These are phyloP conservation scores for Takashimella tepidaria DNA, from an alignment of 1,284 basidiomycete genomes.

Conservation along the genomic window DNA sequence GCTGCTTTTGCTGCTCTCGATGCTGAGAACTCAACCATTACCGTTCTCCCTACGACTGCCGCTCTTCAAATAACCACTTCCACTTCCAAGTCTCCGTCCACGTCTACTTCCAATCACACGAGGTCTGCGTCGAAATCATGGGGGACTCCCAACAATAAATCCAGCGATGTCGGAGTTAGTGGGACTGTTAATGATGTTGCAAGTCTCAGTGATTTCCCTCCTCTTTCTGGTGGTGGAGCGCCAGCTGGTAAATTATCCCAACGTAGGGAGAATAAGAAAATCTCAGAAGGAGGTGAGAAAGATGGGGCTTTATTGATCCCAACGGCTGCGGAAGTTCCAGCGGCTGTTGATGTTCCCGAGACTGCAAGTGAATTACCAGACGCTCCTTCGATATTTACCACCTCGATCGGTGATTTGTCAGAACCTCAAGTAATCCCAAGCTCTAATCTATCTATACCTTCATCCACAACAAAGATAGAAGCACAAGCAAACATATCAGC, in stretches of 20 bases:
- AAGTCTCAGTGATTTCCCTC: constrained; percentile 12
- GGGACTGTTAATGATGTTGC: neutral
- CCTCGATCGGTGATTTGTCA: too few relatives aligned
- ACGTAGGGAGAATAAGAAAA: constrained; percentile 6
- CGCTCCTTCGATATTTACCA: too few relatives aligned
- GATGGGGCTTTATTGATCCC: neutral
- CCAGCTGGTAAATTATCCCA: neutral
- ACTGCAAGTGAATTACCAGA: neutral
- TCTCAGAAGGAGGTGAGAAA: constrained; percentile 2
- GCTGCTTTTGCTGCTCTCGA: constrained; percentile 25
- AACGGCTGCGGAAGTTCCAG: neutral
- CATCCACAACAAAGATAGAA: neutral
- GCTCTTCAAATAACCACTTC: too few relatives aligned
- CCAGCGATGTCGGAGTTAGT: neutral
- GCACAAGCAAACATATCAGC: too few relatives aligned
- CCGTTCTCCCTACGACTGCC: too few relatives aligned
- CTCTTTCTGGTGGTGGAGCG: constrained; percentile 7
- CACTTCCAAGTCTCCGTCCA: too few relatives aligned
- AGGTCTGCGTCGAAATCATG: too few relatives aligned
- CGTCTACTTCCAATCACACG: too few relatives aligned
- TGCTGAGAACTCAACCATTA: constrained; percentile 6
- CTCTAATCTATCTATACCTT: too few relatives aligned
- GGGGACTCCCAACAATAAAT: neutral
- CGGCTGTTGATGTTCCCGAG: neutral
- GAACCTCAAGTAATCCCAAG: too few relatives aligned